These are phyloP conservation scores for Penicillium riverlandense DNA, from an alignment of 495 filamentous ascomycete genomes.

Conservation along the genomic window DNA sequence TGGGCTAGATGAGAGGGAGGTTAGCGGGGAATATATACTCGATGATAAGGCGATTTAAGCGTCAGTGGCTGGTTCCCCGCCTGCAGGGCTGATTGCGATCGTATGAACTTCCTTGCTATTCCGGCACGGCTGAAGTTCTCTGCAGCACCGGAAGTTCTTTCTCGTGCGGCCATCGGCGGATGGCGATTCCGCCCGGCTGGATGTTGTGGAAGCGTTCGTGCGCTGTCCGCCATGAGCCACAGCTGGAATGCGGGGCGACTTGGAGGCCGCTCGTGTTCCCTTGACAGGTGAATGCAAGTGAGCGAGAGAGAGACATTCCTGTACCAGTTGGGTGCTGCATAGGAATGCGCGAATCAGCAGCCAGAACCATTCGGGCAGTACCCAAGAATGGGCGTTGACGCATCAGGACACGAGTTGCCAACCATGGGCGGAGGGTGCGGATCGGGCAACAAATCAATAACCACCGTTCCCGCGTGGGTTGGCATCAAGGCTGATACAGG, in stretches of 20 bases:
- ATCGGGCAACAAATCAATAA: slow-evolving; percentile 15
- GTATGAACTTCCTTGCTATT: background rate
- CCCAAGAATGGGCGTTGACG: no score
- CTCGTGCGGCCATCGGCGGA: no score
- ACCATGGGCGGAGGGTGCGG: slow-evolving; percentile 7
- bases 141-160: background rate
- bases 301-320: slow-evolving; percentile 2
- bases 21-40: no score
- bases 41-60: background rate
- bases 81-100: slow-evolving; percentile 3
- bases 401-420: background rate
- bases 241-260: background rate
- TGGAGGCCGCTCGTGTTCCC: slow-evolving; percentile 3
- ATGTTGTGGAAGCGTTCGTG: slow-evolving; percentile 1
- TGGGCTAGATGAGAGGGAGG: no score
- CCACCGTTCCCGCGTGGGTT: background rate
- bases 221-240: background rate
- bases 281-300: no score
- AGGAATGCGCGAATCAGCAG: background rate
- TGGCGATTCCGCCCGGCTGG: background rate
- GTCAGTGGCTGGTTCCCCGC: background rate
- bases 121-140: background rate
- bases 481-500: slow-evolving; percentile 10
- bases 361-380: no score
- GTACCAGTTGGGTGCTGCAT: background rate